Evolutionary conservation across 345 rosid species (phyloP).

Genomic region (Eutrema japonicum): DNA sequence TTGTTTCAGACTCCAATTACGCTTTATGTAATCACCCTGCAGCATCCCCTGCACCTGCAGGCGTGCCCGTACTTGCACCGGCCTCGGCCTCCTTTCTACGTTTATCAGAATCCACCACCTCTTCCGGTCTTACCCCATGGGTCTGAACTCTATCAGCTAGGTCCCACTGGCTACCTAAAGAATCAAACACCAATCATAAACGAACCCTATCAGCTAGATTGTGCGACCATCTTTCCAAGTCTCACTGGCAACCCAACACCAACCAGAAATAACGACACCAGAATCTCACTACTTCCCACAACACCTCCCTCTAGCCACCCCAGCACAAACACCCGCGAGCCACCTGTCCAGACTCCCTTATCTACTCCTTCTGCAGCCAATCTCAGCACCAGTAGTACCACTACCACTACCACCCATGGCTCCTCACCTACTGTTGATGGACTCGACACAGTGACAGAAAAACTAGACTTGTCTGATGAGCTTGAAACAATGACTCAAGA

Average conservation of each 20-base stretch:
- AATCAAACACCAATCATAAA: too few species aligned
- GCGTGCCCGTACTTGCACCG: background rate
- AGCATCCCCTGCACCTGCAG: constrained; percentile 15
- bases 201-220: too few species aligned
- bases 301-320: constrained; percentile 30
- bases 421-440: constrained; percentile 19
- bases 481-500: background rate
- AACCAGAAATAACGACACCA: background rate
- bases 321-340: constrained; percentile 19
- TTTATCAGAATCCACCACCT: background rate
- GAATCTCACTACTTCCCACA: constrained; percentile 30
- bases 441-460: background rate
- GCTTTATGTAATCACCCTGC: constrained; percentile 18
- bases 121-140: too few species aligned
- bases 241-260: constrained; percentile 9
- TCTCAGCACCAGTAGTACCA: background rate
- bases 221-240: too few species aligned
- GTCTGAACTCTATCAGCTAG: too few species aligned
- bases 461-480: too few species aligned
- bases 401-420: background rate
- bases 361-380: constrained; percentile 6
- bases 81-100: background rate
- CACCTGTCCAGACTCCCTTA: constrained; percentile 23
- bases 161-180: too few species aligned
- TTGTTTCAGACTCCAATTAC: background rate